A percentile compares a stretch with the other conserved stretches of the same genome.
Evolutionary conservation across 306 rosid species (phyloP).

Genomic region (Sesbania bispinosa): DNA sequence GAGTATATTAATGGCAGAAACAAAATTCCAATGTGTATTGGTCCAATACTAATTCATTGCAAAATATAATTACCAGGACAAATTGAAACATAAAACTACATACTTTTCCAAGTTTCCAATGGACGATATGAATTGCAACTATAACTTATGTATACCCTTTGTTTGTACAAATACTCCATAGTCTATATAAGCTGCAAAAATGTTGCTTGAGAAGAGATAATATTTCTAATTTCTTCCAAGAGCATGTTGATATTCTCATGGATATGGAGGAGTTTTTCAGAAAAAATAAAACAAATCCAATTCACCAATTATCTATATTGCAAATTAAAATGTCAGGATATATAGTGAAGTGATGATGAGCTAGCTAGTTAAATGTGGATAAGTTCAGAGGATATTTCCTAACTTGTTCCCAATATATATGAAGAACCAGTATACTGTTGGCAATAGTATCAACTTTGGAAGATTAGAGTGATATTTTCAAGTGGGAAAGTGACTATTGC

Average conservation of each 20-base stretch:
- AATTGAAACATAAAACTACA: no score
- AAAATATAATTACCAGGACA: no score
- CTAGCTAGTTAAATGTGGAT: background rate
- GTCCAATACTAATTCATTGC: no score
- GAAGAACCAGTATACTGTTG: background rate
- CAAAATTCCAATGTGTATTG: background rate
- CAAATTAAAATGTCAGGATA: background rate
- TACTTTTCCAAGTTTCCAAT: no score
- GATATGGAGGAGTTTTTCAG: background rate
- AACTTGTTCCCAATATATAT: background rate
- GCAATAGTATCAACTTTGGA: slow-evolving; percentile 27
- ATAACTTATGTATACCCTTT: no score
- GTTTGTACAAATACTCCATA: no score
- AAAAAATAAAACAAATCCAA: no score
- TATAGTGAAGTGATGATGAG: background rate
- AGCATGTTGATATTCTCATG: no score
- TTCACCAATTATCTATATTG: background rate
- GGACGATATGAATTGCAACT: no score
- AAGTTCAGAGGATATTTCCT: background rate
- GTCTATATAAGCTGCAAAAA: no score
- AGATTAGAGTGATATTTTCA: background rate
- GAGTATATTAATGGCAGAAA: background rate
- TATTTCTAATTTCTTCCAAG: no score
- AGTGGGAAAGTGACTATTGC: slow-evolving; percentile 16
- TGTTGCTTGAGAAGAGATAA: no score